phyloP scores from a whole-genome alignment of 305 asterid species.

The Fraxinus sp. region DNA sequence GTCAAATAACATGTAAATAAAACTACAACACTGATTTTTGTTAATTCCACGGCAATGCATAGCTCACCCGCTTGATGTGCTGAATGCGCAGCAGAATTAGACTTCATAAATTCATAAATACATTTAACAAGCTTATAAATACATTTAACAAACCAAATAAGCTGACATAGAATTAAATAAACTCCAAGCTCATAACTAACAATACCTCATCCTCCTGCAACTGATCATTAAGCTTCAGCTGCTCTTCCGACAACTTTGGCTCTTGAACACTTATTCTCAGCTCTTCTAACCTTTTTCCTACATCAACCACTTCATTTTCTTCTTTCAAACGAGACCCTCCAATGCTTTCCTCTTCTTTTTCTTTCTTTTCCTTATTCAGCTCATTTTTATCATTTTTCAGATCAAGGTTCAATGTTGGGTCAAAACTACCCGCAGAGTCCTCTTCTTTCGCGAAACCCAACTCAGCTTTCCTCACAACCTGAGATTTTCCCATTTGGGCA shows the following conservation, averaged over 20 bases:
- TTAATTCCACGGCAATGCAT: constrained; percentile 7
- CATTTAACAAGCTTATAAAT: not conserved
- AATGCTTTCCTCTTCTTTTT: constrained; percentile 22
- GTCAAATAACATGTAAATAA: not conserved
- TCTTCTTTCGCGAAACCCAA: constrained; percentile 15
- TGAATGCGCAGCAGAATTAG: not conserved
- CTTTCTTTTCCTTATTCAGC: constrained; percentile 15
- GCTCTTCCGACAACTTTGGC: constrained; percentile 51
- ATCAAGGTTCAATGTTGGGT: constrained; percentile 20
- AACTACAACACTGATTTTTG: not conserved
- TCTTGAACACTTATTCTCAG: constrained; percentile 45
- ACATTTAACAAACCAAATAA: constrained; percentile 9
- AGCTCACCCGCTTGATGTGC: not conserved
- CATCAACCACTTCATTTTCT: constrained; percentile 36
- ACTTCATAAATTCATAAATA: not conserved
- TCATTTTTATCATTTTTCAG: constrained; percentile 24
- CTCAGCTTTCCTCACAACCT: constrained; percentile 28
- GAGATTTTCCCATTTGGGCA: constrained; percentile 22
- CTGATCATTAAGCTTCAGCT: constrained; percentile 57
- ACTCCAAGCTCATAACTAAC: constrained; percentile 12
- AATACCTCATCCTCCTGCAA: constrained; percentile 87
- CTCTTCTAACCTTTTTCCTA: constrained; percentile 49
- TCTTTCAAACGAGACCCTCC: constrained; percentile 17
- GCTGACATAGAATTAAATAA: not conserved
- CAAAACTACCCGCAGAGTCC: constrained; percentile 19